phyloP scores from a whole-genome alignment of 441 rosid species.

The Erodium trifolium region DNA sequence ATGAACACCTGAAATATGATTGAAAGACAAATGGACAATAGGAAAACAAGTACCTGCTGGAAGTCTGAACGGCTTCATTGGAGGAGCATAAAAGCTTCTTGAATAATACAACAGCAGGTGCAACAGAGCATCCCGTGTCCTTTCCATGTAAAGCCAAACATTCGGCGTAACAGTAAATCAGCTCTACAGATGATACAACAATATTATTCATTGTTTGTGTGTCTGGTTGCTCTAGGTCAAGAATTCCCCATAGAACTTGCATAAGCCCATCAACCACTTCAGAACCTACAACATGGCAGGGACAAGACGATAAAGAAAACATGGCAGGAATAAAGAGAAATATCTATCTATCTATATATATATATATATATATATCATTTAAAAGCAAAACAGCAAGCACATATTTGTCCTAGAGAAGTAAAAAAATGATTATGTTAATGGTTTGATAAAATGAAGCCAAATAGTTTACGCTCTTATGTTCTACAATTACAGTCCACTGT shows the following conservation, averaged over 20 bases:
- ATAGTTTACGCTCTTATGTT: background rate
- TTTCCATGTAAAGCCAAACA: constrained; percentile 87
- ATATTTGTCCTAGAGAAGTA: background rate
- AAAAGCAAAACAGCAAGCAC: constrained; percentile 2
- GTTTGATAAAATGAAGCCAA: background rate
- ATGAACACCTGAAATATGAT: constrained; percentile 22
- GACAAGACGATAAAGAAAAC: background rate
- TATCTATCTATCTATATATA: too few relatives aligned
- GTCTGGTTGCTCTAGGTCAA: constrained; percentile 93
- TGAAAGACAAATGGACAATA: constrained; percentile 9
- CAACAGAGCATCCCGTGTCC: constrained; percentile 62
- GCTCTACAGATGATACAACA: constrained; percentile 90
- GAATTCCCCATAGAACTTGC: constrained; percentile 98
- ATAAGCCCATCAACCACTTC: constrained; percentile 91
- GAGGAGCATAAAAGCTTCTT: constrained; percentile 81
- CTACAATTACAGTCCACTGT: background rate
- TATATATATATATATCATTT: background rate
- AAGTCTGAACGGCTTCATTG: constrained; percentile 85
- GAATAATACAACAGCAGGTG: constrained; percentile 81
- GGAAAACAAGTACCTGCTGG: constrained; percentile 74
- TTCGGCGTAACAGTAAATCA: constrained; percentile 95
- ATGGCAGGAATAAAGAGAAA: constrained; percentile 9
- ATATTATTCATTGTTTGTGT: constrained; percentile 94
- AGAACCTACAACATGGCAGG: constrained; percentile 48
- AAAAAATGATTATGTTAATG: background rate